Evolutionary conservation across 2,329 filamentous ascomycete species (phyloP), one percentile per base, ranked within the genome.

Genomic region (Beauveria pseudobassiana): DNA sequence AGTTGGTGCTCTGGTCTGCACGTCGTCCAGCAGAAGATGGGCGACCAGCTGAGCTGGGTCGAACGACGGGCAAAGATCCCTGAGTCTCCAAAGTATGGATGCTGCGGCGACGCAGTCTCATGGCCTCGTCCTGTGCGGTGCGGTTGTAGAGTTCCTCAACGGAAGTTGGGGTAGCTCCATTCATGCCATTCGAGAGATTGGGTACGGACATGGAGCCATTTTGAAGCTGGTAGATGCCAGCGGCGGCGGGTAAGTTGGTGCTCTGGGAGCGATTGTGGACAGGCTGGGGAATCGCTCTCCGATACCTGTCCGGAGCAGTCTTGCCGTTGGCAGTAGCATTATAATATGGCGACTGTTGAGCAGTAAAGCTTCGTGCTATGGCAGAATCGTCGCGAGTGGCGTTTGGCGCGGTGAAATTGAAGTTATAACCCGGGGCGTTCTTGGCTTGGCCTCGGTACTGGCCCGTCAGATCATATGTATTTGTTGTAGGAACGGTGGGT

Each of bases 91-190:
- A 74, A 20, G 85, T 88, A 66, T 90, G 90, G 77, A 96, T 84
- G 75, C 92, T 97, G 66, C 92, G 86, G 70, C 92, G 86, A 68
- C 92, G 83, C 74, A 92, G 89, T 70, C 90, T 83, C 74, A 89
- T 91, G 10, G 87, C 83, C 42, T 88, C 82, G 30, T 93, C 91
- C 20, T 83, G 74, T n/a, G 76, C 72, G 28, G 79, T 73, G 61
- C 80, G 78, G 62, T 80, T 85, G 68, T 81, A 78, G 71, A 87
- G 84, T 67, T 95, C 90, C 73, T 96, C 91, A 53, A 82, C 82
- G 67, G 80, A 75, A 8, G 73, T 69, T 3, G 85, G 68, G 38
- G 75, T 65, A 3, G 74, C 64, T 38, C 75, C 77, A 73, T 84
- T 73, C 71, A 83, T 75, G 77, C 83, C 77, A 69, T 81, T 79